phyloP scores from a whole-genome alignment of 495 filamentous ascomycete species.

The Aspergillus egyptiacus region DNA sequence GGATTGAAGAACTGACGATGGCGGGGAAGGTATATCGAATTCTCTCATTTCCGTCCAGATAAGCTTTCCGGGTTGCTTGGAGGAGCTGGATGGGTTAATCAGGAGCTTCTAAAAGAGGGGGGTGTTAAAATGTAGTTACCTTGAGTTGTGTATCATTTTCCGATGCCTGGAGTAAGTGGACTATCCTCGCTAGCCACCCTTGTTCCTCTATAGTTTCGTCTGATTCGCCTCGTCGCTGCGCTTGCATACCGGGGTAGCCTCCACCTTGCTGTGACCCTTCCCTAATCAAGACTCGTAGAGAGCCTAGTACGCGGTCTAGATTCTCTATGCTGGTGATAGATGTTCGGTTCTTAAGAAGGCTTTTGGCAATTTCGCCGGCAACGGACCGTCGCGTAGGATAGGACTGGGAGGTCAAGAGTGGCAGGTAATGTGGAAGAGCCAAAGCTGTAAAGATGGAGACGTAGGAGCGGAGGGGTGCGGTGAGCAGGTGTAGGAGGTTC shows the following conservation, averaged over 20 bases:
- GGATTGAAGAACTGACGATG: constrained; percentile 82
- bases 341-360: constrained; percentile 72
- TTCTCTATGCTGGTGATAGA: constrained; percentile 67
- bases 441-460: constrained; percentile 89
- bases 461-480: constrained; percentile 83
- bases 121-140: constrained; percentile 28
- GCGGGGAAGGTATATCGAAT: constrained; percentile 94
- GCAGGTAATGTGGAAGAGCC: constrained; percentile 82
- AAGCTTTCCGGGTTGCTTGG: constrained; percentile 81
- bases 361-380: constrained; percentile 77
- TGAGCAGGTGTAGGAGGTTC: constrained; percentile 79
- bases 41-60: constrained; percentile 86
- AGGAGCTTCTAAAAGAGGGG: not conserved
- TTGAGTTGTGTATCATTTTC: constrained; percentile 93
- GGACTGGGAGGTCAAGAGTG: constrained; percentile 84
- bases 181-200: constrained; percentile 86
- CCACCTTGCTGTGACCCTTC: constrained; percentile 81
- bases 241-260: constrained; percentile 73
- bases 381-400: constrained; percentile 88
- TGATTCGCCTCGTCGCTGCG: constrained; percentile 66
- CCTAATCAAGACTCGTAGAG: constrained; percentile 83
- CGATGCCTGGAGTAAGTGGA: constrained; percentile 76
- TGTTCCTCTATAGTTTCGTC: constrained; percentile 98
- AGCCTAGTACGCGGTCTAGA: constrained; percentile 82
- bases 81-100: constrained; percentile 55